Conservation (phyloP, 371 early-diverging fungal species). For the Saksenaea oblongispora region DNA sequence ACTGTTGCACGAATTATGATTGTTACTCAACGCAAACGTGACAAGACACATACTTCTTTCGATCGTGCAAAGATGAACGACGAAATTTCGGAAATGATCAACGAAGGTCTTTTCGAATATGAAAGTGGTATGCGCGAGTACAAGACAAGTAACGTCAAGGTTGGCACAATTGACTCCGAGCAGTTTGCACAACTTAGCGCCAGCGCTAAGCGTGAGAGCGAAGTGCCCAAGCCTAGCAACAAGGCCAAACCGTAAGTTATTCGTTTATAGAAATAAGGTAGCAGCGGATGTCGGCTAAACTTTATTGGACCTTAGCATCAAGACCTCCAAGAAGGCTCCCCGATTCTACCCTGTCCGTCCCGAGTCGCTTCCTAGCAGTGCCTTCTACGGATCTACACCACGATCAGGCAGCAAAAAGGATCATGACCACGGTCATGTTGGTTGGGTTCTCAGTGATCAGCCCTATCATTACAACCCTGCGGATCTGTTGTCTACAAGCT, state of each 20-base stretch:
- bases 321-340: conserved; percentile 51
- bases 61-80: conserved; percentile 85
- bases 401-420: conserved; percentile 48
- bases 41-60: conserved; percentile 70
- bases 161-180: conserved; percentile 68
- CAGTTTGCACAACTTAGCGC: conserved; percentile 59
- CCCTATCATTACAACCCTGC: conserved; percentile 53
- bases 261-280: neutral
- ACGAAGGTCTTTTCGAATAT: conserved; percentile 91
- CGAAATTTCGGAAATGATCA: conserved; percentile 92
- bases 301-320: conserved; percentile 18
- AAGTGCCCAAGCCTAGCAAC: conserved; percentile 7
- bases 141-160: conserved; percentile 52
- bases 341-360: conserved; percentile 69
- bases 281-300: neutral
- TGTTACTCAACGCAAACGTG: conserved; percentile 85
- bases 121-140: conserved; percentile 68
- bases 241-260: conserved; percentile 21
- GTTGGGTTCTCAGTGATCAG: conserved; percentile 79
- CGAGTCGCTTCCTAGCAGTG: conserved; percentile 52
- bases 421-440: conserved; percentile 81
- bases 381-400: conserved; percentile 43
- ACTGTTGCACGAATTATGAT: conserved; percentile 86
- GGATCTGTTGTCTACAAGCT: conserved; percentile 44
- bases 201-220: conserved; percentile 21